phyloP scores from a whole-genome alignment of 2,329 filamentous ascomycete species.

The Trematosphaeria pertusa region DNA sequence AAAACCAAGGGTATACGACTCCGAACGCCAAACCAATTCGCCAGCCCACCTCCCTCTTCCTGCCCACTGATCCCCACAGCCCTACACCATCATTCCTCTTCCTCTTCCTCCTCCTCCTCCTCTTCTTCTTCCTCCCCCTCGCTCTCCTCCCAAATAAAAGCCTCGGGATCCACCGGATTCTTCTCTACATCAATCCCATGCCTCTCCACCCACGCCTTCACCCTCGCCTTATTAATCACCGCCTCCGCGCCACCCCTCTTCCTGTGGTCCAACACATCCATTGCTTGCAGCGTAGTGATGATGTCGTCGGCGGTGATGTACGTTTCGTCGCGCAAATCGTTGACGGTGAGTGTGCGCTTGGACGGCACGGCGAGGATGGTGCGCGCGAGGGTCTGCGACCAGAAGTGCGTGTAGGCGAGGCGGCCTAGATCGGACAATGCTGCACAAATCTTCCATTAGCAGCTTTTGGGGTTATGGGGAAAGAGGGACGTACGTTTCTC shows the following conservation, averaged over 20 bases:
- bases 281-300: slow-evolving; percentile 76
- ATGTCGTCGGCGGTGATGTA: slow-evolving; percentile 89
- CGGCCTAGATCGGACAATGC: slow-evolving; percentile 83
- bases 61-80: background rate
- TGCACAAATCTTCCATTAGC: too few relatives aligned
- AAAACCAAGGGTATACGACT: slow-evolving; percentile 12
- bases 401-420: slow-evolving; percentile 83
- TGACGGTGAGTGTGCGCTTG: slow-evolving; percentile 67
- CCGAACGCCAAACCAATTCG: too few relatives aligned
- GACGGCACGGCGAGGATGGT: slow-evolving; percentile 58
- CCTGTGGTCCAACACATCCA: slow-evolving; percentile 70
- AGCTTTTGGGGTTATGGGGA: too few relatives aligned
- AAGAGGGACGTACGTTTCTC: slow-evolving; percentile 71
- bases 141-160: slow-evolving; percentile 73
- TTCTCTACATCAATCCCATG: slow-evolving; percentile 70
- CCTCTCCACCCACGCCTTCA: slow-evolving; percentile 71
- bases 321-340: slow-evolving; percentile 76
- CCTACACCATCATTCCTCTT: background rate
- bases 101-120: slow-evolving; percentile 12
- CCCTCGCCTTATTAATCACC: slow-evolving; percentile 62
- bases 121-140: slow-evolving; percentile 43
- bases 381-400: slow-evolving; percentile 83
- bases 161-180: slow-evolving; percentile 73
- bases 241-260: slow-evolving; percentile 59
- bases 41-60: too few relatives aligned